Evolutionary conservation across 2,329 filamentous ascomycete species (phyloP).

Genomic region (Teratosphaeria epicoccoides): DNA sequence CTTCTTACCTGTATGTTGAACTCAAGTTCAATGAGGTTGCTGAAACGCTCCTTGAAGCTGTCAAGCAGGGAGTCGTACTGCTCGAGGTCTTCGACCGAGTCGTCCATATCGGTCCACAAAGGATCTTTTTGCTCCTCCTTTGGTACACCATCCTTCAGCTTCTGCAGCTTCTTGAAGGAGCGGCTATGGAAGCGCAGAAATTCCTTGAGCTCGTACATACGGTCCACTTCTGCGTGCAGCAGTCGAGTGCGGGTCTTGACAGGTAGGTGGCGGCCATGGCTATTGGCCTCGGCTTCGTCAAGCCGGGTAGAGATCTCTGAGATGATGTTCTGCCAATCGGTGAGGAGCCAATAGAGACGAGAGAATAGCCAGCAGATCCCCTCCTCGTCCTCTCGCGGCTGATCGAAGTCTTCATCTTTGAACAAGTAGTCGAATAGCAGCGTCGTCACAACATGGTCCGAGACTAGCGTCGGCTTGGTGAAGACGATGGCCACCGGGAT

Average conservation of each 20-base stretch:
- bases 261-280: constrained; percentile 22
- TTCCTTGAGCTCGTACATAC: constrained; percentile 27
- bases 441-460: constrained; percentile 24
- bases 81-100: constrained; percentile 27
- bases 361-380: constrained; percentile 28
- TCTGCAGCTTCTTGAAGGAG: constrained; percentile 26
- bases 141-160: constrained; percentile 22
- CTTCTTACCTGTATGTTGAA: constrained; percentile 21
- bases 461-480: constrained; percentile 21
- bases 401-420: constrained; percentile 23
- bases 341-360: constrained; percentile 25
- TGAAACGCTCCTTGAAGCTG: constrained; percentile 27
- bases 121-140: constrained; percentile 22
- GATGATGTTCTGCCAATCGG: constrained; percentile 30
- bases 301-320: constrained; percentile 24
- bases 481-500: constrained; percentile 27
- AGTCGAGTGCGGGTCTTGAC: constrained; percentile 24
- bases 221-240: constrained; percentile 26
- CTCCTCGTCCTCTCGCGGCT: constrained; percentile 25
- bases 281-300: constrained; percentile 27
- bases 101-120: constrained; percentile 27
- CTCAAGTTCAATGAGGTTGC: constrained; percentile 30
- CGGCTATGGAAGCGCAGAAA: constrained; percentile 27
- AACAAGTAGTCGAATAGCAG: constrained; percentile 26
- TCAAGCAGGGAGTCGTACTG: constrained; percentile 26